phyloP scores from a whole-genome alignment of 305 asterid species.

The Solanum aculeatissimum region DNA sequence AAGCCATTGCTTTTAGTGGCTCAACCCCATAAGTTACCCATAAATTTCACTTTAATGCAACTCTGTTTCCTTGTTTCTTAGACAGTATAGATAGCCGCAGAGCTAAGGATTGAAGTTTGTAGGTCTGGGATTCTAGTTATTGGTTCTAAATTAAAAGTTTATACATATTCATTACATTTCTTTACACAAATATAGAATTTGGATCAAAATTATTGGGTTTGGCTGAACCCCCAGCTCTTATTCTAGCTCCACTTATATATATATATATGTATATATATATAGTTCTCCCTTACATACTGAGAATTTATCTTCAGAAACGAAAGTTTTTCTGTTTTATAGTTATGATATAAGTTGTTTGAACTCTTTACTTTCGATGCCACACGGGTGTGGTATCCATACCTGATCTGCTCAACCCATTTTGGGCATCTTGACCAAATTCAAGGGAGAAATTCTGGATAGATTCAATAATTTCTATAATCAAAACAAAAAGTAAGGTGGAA shows the following conservation, averaged over 20 bases:
- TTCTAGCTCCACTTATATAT: not conserved
- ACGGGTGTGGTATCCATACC: too few relatives aligned
- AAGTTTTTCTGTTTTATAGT: not conserved
- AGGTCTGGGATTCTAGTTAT: not conserved
- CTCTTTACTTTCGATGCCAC: too few relatives aligned
- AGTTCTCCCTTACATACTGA: not conserved
- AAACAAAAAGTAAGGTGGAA: too few relatives aligned
- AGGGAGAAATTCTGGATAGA: too few relatives aligned
- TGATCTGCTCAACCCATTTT: too few relatives aligned
- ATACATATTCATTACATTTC: not conserved
- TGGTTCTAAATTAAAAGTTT: not conserved
- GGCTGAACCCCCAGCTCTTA: not conserved
- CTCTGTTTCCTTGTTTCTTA: not conserved
- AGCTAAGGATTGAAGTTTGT: not conserved
- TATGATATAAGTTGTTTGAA: not conserved
- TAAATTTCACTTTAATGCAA: not conserved
- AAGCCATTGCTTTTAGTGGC: too few relatives aligned
- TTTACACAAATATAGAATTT: not conserved
- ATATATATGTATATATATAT: too few relatives aligned
- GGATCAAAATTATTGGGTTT: not conserved
- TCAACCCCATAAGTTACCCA: not conserved
- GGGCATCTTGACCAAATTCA: too few relatives aligned
- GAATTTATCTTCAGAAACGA: not conserved
- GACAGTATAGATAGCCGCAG: not conserved
- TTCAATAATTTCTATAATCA: too few relatives aligned